phyloP scores from a whole-genome alignment of 2,329 filamentous ascomycete genomes.

The Aspergillus hiratsukae region DNA sequence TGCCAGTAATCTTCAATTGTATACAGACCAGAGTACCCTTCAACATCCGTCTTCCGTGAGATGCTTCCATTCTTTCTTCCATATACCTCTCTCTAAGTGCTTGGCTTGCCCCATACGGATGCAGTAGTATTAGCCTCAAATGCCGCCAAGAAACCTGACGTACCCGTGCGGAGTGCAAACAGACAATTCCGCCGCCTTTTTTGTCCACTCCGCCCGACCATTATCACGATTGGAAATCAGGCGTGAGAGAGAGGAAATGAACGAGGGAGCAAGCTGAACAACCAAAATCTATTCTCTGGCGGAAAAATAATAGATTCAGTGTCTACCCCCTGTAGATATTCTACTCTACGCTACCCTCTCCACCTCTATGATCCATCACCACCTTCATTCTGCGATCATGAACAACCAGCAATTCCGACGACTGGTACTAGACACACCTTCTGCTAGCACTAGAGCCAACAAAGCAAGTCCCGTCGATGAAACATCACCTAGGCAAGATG shows the following conservation, averaged over 20 bases:
- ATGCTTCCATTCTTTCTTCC: background rate
- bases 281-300: background rate
- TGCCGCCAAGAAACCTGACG: background rate
- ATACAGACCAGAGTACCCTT: background rate
- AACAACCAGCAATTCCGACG: slow-evolving; percentile 94
- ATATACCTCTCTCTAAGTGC: background rate
- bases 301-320: background rate
- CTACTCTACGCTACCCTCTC: background rate
- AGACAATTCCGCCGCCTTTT: background rate
- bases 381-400: slow-evolving; percentile 52
- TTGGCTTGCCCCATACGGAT: background rate
- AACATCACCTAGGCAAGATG: slow-evolving; percentile 17
- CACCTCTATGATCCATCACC: background rate
- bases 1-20: background rate
- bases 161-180: background rate
- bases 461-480: slow-evolving; percentile 5
- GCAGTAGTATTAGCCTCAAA: background rate
- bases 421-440: slow-evolving; percentile 59
- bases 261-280: background rate
- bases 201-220: background rate
- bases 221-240: background rate
- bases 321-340: background rate
- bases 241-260: background rate
- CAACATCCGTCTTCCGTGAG: background rate
- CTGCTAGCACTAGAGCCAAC: slow-evolving; percentile 18